A percentile compares a stretch with the other conserved stretches of the same genome.
Evolutionary conservation across 2,329 filamentous ascomycete genomes (phyloP).

Genomic region (Pseudodiploospora longispora): DNA sequence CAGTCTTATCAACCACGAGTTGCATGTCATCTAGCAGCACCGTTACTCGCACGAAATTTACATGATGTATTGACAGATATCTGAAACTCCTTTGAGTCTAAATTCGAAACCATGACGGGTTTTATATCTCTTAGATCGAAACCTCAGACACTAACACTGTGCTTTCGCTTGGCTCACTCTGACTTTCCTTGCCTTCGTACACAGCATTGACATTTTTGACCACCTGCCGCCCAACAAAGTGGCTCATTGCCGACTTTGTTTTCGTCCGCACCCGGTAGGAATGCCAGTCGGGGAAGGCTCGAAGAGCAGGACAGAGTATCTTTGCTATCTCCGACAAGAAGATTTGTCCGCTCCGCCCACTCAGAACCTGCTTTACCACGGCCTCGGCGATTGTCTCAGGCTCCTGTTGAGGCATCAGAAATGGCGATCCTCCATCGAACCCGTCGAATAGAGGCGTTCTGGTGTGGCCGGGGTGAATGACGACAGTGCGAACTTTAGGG

Average conservation of each 20-base stretch:
- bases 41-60: too few species aligned
- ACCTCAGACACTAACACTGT: conserved; percentile 17
- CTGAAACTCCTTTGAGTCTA: too few species aligned
- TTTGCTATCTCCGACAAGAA: conserved; percentile 35
- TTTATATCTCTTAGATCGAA: too few species aligned
- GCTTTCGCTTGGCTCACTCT: conserved; percentile 13
- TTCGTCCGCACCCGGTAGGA: conserved; percentile 42
- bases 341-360: conserved; percentile 38
- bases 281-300: conserved; percentile 56
- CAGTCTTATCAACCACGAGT: too few species aligned
- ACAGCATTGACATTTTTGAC: conserved; percentile 35
- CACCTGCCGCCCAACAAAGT: conserved; percentile 39
- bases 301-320: conserved; percentile 31
- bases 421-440: conserved; percentile 46
- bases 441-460: conserved; percentile 29
- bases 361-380: conserved; percentile 41
- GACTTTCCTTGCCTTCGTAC: conserved; percentile 19
- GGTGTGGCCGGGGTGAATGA: conserved; percentile 48
- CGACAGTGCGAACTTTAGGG: conserved; percentile 55
- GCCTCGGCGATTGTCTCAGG: conserved; percentile 36
- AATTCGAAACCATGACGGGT: too few species aligned
- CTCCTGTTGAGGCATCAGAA: conserved; percentile 26
- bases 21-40: too few species aligned
- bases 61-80: too few species aligned
- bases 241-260: conserved; percentile 32